Percentiles rank a stretch among this genome's conserved stretches.
phyloP scores from a whole-genome alignment of 2,329 filamentous ascomycete species.

The Trichoderma aggressivum region DNA sequence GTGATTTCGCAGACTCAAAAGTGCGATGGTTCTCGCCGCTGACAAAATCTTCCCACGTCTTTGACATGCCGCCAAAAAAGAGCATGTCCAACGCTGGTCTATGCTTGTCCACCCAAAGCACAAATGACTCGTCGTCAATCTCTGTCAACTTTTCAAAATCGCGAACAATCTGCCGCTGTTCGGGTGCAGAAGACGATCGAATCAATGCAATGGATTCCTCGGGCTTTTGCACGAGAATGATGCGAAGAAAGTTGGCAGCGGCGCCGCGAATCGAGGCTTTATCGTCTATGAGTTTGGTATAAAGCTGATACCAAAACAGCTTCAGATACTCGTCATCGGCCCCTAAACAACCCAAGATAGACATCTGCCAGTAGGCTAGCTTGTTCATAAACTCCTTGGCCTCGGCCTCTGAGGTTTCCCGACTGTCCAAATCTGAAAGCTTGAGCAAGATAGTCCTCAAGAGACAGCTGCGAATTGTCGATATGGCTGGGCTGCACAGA shows the following conservation, averaged over 20 bases:
- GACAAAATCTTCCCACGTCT: slow-evolving; percentile 86
- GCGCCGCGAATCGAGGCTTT: slow-evolving; percentile 65
- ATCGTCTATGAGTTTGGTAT: slow-evolving; percentile 76
- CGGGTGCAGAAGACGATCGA: slow-evolving; percentile 63
- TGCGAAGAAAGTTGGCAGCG: slow-evolving; percentile 83
- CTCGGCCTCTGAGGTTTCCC: slow-evolving; percentile 55
- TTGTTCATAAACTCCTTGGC: slow-evolving; percentile 74
- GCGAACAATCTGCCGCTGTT: slow-evolving; percentile 67
- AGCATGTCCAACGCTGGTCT: slow-evolving; percentile 73
- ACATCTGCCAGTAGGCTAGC: slow-evolving; percentile 92
- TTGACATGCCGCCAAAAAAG: slow-evolving; percentile 78
- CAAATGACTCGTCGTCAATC: slow-evolving; percentile 82
- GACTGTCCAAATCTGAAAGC: slow-evolving; percentile 77
- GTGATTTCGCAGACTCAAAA: slow-evolving; percentile 67
- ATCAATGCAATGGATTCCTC: slow-evolving; percentile 74
- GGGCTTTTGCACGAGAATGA: slow-evolving; percentile 90
- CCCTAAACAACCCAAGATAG: slow-evolving; percentile 75
- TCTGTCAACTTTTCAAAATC: slow-evolving; percentile 84
- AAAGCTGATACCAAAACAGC: slow-evolving; percentile 88
- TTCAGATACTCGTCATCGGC: slow-evolving; percentile 78
- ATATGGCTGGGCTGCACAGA: slow-evolving; percentile 82
- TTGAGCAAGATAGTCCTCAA: slow-evolving; percentile 75
- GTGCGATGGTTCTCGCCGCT: slow-evolving; percentile 75
- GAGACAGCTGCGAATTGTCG: slow-evolving; percentile 71
- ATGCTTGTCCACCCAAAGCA: slow-evolving; percentile 84